Percentiles rank a stretch among this genome's conserved stretches.
Conservation (phyloP, 2,329 filamentous ascomycete species). For the Sporothrix inflata region DNA sequence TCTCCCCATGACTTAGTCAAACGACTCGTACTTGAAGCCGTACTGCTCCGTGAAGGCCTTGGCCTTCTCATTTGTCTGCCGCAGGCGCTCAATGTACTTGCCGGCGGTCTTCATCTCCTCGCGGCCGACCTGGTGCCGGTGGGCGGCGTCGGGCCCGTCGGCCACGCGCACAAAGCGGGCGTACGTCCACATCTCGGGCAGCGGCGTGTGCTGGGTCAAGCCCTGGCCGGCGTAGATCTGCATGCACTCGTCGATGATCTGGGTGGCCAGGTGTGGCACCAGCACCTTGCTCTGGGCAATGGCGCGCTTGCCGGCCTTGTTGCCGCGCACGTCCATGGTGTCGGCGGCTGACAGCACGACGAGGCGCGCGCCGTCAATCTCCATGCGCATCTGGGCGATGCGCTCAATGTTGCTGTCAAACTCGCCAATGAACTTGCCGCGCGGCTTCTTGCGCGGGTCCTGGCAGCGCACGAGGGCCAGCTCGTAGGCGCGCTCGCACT, state of each 20-base stretch:
- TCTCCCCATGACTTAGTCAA: slow-evolving; percentile 17
- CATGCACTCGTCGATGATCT: slow-evolving; percentile 89
- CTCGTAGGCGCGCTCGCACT: slow-evolving; percentile 86
- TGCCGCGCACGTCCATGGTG: slow-evolving; percentile 85
- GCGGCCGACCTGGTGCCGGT: slow-evolving; percentile 76
- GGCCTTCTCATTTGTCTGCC: slow-evolving; percentile 65
- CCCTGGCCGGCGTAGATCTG: slow-evolving; percentile 90
- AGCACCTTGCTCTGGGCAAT: slow-evolving; percentile 97
- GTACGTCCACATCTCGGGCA: slow-evolving; percentile 84
- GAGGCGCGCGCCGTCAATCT: slow-evolving; percentile 89
- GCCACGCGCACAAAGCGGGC: slow-evolving; percentile 83
- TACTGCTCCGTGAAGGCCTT: slow-evolving; percentile 67
- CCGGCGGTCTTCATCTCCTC: slow-evolving; percentile 75
- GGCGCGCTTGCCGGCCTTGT: slow-evolving; percentile 87
- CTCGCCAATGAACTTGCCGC: slow-evolving; percentile 81
- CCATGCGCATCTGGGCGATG: slow-evolving; percentile 87
- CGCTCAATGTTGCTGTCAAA: slow-evolving; percentile 96
- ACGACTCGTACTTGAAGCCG: slow-evolving; percentile 42
- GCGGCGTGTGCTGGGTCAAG: slow-evolving; percentile 92
- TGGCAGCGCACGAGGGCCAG: slow-evolving; percentile 95
- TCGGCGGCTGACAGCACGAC: slow-evolving; percentile 92
- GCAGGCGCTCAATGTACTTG: slow-evolving; percentile 63
- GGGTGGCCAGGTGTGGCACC: slow-evolving; percentile 77
- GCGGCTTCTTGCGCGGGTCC: slow-evolving; percentile 86
- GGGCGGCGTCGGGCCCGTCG: slow-evolving; percentile 95